Conservation (phyloP, 1,284 basidiomycete genomes). For the Microbotryum intermedium region DNA sequence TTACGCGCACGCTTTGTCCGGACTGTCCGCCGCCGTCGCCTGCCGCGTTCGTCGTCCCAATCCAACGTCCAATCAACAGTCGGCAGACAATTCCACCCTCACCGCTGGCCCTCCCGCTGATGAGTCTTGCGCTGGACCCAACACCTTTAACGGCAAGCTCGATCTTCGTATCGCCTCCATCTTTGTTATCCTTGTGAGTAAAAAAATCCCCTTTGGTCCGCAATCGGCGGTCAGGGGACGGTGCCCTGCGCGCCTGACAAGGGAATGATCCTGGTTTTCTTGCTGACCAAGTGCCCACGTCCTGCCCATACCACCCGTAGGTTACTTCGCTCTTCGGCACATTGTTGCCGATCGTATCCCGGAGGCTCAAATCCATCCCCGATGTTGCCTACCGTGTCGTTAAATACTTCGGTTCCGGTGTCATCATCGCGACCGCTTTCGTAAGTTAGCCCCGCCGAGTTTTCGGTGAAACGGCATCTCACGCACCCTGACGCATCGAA, state of each 20-base stretch:
- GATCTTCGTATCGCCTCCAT: conserved; percentile 57
- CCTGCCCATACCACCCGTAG: too few species aligned
- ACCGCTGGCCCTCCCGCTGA: background rate
- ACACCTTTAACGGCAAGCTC: conserved; percentile 24
- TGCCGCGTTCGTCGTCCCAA: too few species aligned
- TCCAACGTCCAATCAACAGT: background rate
- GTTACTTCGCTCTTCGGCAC: conserved; percentile 43
- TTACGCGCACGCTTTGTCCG: too few species aligned
- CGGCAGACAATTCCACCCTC: background rate
- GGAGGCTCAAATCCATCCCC: conserved; percentile 46
- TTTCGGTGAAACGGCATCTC: too few species aligned
- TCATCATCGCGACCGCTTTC: conserved; percentile 62
- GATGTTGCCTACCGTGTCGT: conserved; percentile 49
- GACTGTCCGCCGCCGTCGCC: too few species aligned
- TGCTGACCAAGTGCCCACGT: too few species aligned
- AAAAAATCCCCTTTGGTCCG: conserved; percentile 32
- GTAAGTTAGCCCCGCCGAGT: too few species aligned
- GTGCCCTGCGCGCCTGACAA: too few species aligned
- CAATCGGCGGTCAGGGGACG: too few species aligned
- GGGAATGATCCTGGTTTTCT: too few species aligned
- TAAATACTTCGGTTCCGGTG: conserved; percentile 84
- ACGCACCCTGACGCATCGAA: too few species aligned
- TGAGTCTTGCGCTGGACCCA: conserved; percentile 2
- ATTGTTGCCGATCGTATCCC: conserved; percentile 5
- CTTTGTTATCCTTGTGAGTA: conserved; percentile 65